Evolutionary conservation across 1,284 basidiomycete genomes (phyloP).

Genomic region (Sutorius eximius): DNA sequence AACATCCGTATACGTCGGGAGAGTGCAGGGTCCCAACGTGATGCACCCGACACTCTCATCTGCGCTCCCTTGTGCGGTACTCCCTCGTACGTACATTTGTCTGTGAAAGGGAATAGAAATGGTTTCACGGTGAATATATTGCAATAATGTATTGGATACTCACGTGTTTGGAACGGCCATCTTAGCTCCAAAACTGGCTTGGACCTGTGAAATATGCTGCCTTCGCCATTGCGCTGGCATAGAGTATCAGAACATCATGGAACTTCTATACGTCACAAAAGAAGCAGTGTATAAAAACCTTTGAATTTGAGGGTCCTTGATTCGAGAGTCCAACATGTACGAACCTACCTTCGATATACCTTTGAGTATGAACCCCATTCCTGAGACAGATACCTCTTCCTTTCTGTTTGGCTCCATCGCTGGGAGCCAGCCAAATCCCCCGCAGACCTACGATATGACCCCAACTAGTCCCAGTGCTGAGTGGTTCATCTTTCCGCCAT

Average conservation of each 20-base stretch:
- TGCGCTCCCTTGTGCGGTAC: background rate
- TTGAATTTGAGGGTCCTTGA: background rate
- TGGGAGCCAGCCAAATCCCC: background rate
- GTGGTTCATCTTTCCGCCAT: background rate
- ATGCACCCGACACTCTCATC: background rate
- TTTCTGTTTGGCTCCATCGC: background rate
- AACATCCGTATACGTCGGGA: background rate
- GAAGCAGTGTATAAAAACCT: background rate
- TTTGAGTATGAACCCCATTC: background rate
- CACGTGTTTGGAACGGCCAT: background rate
- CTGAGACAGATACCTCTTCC: background rate
- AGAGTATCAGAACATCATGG: background rate
- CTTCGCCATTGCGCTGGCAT: background rate
- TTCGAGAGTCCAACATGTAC: slow-evolving; percentile 3
- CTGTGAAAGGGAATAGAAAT: background rate
- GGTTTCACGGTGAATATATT: background rate
- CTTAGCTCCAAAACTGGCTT: background rate
- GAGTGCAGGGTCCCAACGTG: background rate
- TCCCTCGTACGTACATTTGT: background rate
- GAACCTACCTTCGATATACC: background rate
- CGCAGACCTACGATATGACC: background rate
- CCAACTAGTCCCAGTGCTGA: background rate
- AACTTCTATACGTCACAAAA: background rate
- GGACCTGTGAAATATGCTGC: background rate
- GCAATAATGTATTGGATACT: background rate